A percentile compares a stretch with the other conserved stretches of the same genome.
phyloP scores from a whole-genome alignment of 345 rosid genomes.

The Iberis pinnata region DNA sequence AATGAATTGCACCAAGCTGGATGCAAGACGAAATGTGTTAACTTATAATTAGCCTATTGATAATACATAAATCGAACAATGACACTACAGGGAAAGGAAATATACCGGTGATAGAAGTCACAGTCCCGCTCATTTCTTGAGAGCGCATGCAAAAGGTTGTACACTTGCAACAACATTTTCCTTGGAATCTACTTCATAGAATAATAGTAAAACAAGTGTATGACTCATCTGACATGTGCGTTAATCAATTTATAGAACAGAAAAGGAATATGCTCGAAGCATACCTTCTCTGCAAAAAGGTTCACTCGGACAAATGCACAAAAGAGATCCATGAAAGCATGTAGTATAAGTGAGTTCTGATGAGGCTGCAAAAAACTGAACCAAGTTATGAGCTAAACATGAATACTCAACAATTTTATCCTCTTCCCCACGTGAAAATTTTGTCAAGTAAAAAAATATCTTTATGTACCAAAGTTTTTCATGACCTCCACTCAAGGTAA shows the following conservation, averaged over 20 bases:
- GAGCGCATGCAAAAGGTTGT: slow-evolving; percentile 87
- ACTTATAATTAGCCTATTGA: not conserved
- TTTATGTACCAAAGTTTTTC: not conserved
- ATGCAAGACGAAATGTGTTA: slow-evolving; percentile 17
- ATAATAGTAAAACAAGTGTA: slow-evolving; percentile 13
- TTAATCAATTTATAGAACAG: slow-evolving; percentile 11
- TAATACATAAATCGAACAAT: slow-evolving; percentile 1
- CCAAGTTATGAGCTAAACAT: slow-evolving; percentile 54
- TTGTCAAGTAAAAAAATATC: not conserved
- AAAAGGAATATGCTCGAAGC: slow-evolving; percentile 22
- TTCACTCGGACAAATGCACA: slow-evolving; percentile 92
- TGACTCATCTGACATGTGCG: slow-evolving; percentile 1
- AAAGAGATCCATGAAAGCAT: slow-evolving; percentile 97
- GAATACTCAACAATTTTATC: slow-evolving; percentile 17
- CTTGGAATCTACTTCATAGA: slow-evolving; percentile 67
- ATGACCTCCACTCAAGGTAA: slow-evolving; percentile 10
- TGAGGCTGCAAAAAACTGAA: slow-evolving; percentile 91
- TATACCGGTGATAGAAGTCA: slow-evolving; percentile 95
- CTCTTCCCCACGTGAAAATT: slow-evolving; percentile 11
- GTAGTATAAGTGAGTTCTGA: slow-evolving; percentile 94
- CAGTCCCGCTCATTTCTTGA: slow-evolving; percentile 92
- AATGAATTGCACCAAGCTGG: slow-evolving; percentile 89
- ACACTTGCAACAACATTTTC: slow-evolving; percentile 93
- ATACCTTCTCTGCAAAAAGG: slow-evolving; percentile 94
- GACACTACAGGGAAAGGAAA: slow-evolving; percentile 4